Conservation (phyloP, 2,329 filamentous ascomycete genomes). For the Trichophyton simii region DNA sequence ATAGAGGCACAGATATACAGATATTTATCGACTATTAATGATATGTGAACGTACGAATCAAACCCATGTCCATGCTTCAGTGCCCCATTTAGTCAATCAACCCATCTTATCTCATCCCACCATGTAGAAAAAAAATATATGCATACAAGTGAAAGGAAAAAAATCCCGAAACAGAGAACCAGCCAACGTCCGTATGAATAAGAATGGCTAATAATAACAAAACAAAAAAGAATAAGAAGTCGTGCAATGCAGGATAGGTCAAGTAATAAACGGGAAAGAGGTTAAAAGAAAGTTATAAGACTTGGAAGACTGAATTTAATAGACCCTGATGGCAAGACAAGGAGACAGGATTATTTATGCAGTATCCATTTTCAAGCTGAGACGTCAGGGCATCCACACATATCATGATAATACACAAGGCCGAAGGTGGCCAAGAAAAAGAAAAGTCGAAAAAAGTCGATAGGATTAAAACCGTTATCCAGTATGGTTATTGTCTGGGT, state of each 20-base stretch:
- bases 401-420: neutral
- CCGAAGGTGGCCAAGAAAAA: neutral
- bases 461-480: neutral
- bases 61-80: neutral
- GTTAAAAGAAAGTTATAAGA: neutral
- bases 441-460: neutral
- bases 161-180: neutral
- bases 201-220: neutral
- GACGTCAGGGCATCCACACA: neutral
- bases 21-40: neutral
- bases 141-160: neutral
- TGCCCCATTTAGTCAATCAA: neutral
- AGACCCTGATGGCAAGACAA: neutral
- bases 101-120: neutral
- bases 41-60: neutral
- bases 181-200: neutral
- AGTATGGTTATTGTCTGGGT: conserved; percentile 3
- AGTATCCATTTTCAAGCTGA: neutral
- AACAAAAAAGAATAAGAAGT: neutral
- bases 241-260: neutral
- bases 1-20: neutral
- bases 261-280: neutral
- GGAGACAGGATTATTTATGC: neutral
- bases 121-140: neutral
- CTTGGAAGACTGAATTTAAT: neutral